Percentiles rank a stretch among this genome's conserved stretches.
Evolutionary conservation across 768 basidiomycete genomes (phyloP).

Genomic region (Crepidotus variabilis): DNA sequence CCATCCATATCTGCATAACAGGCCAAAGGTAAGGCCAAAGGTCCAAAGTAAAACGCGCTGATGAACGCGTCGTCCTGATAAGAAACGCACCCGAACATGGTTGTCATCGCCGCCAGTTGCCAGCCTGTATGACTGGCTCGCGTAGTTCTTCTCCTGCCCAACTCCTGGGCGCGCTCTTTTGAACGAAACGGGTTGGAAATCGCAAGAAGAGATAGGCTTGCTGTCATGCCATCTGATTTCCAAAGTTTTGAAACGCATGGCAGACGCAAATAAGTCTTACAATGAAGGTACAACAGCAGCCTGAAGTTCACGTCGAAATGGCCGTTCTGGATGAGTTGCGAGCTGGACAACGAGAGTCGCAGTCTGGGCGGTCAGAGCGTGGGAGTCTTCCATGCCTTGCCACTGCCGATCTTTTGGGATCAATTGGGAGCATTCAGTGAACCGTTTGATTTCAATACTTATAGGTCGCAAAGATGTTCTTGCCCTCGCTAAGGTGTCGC

Average conservation of each 20-base stretch:
- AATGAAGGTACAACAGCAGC: not conserved
- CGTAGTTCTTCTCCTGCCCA: conserved; percentile 52
- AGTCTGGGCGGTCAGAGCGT: too few relatives aligned
- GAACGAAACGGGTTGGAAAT: conserved; percentile 85
- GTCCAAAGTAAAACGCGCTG: conserved; percentile 4
- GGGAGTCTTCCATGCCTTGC: too few relatives aligned
- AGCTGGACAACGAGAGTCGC: too few relatives aligned
- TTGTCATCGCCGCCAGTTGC: conserved; percentile 97
- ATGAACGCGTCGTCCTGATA: not conserved
- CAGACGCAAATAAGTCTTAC: not conserved
- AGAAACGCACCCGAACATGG: conserved; percentile 81
- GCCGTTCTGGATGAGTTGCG: not conserved
- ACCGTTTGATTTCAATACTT: too few relatives aligned
- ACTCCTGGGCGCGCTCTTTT: conserved; percentile 70
- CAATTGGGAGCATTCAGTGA: too few relatives aligned
- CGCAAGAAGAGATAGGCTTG: conserved; percentile 93
- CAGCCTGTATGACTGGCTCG: conserved; percentile 77
- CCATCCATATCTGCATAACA: conserved; percentile 80
- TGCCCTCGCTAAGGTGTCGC: too few relatives aligned
- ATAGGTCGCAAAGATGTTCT: too few relatives aligned
- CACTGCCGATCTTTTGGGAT: too few relatives aligned
- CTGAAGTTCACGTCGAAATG: not conserved
- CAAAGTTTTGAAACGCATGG: conserved; percentile 86
- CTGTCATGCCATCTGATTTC: conserved; percentile 97
- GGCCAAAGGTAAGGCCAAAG: conserved; percentile 3